Base-by-base conservation (phyloP, 306 rosid species). In the Ormosia emarginata region DNA sequence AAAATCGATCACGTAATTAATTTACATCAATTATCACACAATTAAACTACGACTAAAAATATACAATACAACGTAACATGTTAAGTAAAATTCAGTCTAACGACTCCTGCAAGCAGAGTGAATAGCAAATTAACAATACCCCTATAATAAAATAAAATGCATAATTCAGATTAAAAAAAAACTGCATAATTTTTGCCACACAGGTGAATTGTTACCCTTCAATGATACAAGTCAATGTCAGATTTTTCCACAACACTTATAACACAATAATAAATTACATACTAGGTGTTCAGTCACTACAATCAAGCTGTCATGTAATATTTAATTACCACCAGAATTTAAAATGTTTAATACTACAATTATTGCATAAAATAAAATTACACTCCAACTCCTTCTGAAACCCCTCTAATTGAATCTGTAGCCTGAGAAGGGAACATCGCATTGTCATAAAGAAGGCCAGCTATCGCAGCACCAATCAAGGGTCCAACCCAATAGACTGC, bases 401-500 rank as follows among this genome's bases (percentile, higher is more conserved):
- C 79, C 6, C 83, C 89, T 8, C 81, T 71, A 66, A 74, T 44
- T 2, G 91, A 73, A 80, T 83, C 88, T 5, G 84, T 18, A 65
- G 46, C 11, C 37, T 71, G 82, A 61, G 80, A 3, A 6, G 92
- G 94, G 70, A 76, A 89, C 30, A 91, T 74, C 13, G 85, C 93
- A 72, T 87, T 86, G 29, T 95, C 98, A 77, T 93, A 93, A 33
- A 92, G 72, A 78, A 95, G 90, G 4, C 90, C 95, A 36, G 97
- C 98, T 5, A 92, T 8, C 0, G 94, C 79, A 49, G 90, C 98
- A 52, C 99, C 98, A 7, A 95, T 75, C 80, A 95, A 81, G 2
- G 99, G 99, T 50, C 99, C 98, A 55, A 95, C 86, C 99, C 98
- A 95, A 40, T 95, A 93, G 4, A 89, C 99, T 7, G 97, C 99